Evolutionary conservation across 2,329 filamentous ascomycete species (phyloP), one percentile per base, ranked within the genome.

Genomic region (Fusarium sulawesiense): DNA sequence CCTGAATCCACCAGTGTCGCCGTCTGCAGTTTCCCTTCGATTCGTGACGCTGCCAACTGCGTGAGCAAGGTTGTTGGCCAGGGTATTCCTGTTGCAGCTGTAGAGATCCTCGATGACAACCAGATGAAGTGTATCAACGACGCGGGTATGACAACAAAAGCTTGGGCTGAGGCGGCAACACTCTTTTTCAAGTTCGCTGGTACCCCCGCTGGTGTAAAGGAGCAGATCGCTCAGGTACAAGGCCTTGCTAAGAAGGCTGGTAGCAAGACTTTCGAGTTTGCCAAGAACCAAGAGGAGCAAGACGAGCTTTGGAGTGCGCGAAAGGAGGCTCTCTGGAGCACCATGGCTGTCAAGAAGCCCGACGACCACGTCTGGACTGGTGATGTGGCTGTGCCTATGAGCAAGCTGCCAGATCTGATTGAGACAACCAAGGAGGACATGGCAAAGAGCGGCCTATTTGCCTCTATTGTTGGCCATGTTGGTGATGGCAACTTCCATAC

Each of bases 41-140:
- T 97, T 68, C 89, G 91, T 47, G 83, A 88, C 69, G 93, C 93
- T 3, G 93, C 93, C 18, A 87, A 91, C 76, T 97, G 93, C 78
- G 94, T 96, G 4, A 89, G 91, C 71, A 87, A 87, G 57, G 93
- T 97, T 13, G 94, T 98, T 7, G 89, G 88, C 46, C 87, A 91
- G 56, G 94, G 93, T 27, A 88, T 97, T 13, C 93, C 92, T 30
- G 90, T 98, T 44, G 94, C 94, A 1, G 94, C 94, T n/a, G 89
- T 98, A 45, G 94, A 98, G 82, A 92, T 98, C 61, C 84, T 98
- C 29, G 94, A 98, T 81, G 94, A 97, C 77, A 91, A 94, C 60
- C 94, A 97, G 83, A 98, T 98, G 88, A 83, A 82, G 73, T 87
- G 86, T 77, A 89, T 91, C 80, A 90, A 91, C 80, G 83, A 86